Conservation (phyloP, 805 yeast genomes). For the Candida golubevii region DNA sequence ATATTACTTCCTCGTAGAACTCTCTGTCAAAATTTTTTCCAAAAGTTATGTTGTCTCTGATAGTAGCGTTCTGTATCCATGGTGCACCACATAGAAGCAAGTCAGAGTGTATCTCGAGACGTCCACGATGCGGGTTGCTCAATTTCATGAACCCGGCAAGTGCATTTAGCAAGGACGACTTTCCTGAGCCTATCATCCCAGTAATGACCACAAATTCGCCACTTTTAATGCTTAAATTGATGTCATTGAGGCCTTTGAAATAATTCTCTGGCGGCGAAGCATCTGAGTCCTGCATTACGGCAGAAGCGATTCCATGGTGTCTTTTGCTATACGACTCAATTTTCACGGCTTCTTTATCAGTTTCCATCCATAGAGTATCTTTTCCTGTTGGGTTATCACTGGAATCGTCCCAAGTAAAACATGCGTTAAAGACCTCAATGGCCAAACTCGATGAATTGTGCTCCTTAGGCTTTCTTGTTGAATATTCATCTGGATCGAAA, state of each 20-base stretch:
- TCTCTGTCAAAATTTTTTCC: slow-evolving; percentile 30
- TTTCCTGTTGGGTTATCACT: not conserved
- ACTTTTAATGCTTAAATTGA: slow-evolving; percentile 26
- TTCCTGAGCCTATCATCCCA: slow-evolving; percentile 43
- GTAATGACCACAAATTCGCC: slow-evolving; percentile 40
- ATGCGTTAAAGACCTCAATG: slow-evolving; percentile 11
- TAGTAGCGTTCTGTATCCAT: slow-evolving; percentile 43
- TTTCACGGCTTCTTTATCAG: not conserved
- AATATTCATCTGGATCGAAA: not conserved
- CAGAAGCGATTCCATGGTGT: not conserved
- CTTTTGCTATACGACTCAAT: not conserved
- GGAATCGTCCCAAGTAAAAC: slow-evolving; percentile 14
- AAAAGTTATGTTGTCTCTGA: slow-evolving; percentile 37
- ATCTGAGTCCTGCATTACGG: not conserved
- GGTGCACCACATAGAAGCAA: slow-evolving; percentile 34
- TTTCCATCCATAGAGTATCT: not conserved
- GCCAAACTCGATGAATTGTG: not conserved
- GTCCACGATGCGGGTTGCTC: slow-evolving; percentile 23
- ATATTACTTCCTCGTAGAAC: slow-evolving; percentile 26
- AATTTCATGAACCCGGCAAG: slow-evolving; percentile 38
- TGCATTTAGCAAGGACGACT: slow-evolving; percentile 38
- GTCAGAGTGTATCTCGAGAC: slow-evolving; percentile 24
- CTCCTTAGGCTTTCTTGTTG: not conserved
- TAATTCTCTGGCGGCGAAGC: not conserved
- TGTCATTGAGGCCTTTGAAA: slow-evolving; percentile 33